Evolutionary conservation across 148 eudicot species (phyloP).

Genomic region (Amaranthus palmeri): DNA sequence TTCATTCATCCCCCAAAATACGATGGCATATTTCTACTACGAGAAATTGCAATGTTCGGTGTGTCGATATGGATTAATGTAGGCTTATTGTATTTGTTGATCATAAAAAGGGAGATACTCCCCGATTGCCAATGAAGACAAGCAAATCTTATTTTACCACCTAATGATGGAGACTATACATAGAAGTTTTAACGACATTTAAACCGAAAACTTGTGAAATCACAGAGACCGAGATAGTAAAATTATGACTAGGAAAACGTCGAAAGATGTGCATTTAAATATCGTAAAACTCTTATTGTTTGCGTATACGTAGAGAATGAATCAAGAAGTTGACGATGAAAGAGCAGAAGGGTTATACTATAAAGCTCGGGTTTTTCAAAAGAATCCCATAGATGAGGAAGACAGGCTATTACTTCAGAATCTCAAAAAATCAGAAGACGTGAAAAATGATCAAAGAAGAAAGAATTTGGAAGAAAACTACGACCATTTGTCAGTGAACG

Average conservation of each 20-base stretch:
- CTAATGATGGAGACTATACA: neutral
- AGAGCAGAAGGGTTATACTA: neutral
- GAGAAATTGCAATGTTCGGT: conserved; percentile 5
- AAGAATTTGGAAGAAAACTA: too few species aligned
- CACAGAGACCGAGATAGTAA: neutral
- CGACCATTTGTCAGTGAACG: too few species aligned
- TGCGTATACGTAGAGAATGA: too few species aligned
- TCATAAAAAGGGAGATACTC: neutral
- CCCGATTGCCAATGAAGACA: neutral
- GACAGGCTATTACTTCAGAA: neutral
- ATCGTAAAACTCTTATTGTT: neutral
- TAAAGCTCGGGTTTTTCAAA: neutral
- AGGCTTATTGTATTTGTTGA: neutral
- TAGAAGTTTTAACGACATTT: neutral
- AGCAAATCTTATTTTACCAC: conserved; percentile 4
- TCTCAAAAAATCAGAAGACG: neutral
- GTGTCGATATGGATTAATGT: neutral
- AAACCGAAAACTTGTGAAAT: neutral
- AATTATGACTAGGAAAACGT: neutral
- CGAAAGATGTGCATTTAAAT: neutral
- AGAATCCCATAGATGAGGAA: neutral
- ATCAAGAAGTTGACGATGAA: neutral
- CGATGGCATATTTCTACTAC: neutral
- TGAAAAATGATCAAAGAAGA: too few species aligned
- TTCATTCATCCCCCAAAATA: conserved; percentile 3